Evolutionary conservation across 148 eudicot genomes (phyloP).

Genomic region (Diospyros lotus): DNA sequence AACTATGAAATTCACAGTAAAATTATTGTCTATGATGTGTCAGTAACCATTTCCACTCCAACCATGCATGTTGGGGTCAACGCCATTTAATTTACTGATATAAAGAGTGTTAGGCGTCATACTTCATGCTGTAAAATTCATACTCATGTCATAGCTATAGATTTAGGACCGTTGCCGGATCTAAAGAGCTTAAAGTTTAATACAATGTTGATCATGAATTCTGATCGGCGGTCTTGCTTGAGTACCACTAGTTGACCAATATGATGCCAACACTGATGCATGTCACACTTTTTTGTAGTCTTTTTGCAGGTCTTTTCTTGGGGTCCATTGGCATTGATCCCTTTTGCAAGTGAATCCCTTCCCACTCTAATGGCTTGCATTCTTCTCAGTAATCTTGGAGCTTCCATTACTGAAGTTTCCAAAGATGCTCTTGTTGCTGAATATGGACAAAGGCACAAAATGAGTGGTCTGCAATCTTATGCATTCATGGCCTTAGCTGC

Average conservation of each 20-base stretch:
- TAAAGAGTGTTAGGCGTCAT: not conserved
- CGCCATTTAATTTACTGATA: no score
- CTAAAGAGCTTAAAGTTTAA: not conserved
- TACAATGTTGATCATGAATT: not conserved
- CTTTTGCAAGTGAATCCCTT: slow-evolving; percentile 56
- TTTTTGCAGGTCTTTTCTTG: slow-evolving; percentile 83
- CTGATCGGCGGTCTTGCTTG: not conserved
- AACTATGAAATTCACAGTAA: not conserved
- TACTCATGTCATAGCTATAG: not conserved
- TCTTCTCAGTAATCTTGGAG: slow-evolving; percentile 83
- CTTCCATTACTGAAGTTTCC: slow-evolving; percentile 82
- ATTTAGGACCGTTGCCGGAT: not conserved
- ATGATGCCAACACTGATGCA: slow-evolving; percentile 12
- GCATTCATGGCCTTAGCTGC: slow-evolving; percentile 85
- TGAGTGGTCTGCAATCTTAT: slow-evolving; percentile 79
- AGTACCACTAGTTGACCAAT: not conserved
- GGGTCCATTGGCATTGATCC: slow-evolving; percentile 70
- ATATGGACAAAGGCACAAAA: slow-evolving; percentile 66
- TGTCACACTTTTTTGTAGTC: slow-evolving; percentile 35
- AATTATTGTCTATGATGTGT: not conserved
- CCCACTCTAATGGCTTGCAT: slow-evolving; percentile 69
- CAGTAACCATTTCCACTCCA: no score
- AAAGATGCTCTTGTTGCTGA: slow-evolving; percentile 93
- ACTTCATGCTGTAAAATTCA: not conserved
- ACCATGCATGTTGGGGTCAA: no score